Evolutionary conservation across 2,329 filamentous ascomycete genomes (phyloP).

Genomic region (Septoria linicola): DNA sequence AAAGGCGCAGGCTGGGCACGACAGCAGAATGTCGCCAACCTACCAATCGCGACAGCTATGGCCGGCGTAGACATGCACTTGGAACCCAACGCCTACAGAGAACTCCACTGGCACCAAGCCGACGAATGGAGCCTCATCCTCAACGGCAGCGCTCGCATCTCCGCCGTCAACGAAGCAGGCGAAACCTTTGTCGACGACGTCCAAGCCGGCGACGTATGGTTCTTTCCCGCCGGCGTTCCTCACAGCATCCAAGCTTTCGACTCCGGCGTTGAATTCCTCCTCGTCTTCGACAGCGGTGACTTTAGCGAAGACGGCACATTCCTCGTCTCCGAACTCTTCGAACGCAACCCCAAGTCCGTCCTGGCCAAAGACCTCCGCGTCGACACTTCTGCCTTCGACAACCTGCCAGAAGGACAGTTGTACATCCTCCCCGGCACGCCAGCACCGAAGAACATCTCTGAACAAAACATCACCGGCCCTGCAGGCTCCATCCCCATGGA

Average conservation of each 20-base stretch:
- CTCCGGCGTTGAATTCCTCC: conserved; percentile 57
- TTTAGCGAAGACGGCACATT: conserved; percentile 64
- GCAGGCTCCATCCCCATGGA: conserved; percentile 27
- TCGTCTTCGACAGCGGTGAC: conserved; percentile 59
- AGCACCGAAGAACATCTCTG: conserved; percentile 39
- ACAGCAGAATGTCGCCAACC: conserved; percentile 42
- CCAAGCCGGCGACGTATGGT: conserved; percentile 54
- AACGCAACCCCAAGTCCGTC: conserved; percentile 39
- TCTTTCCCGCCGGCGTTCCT: conserved; percentile 51
- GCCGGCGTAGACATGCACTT: conserved; percentile 46
- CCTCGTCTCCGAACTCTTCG: conserved; percentile 48
- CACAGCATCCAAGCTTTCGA: conserved; percentile 45
- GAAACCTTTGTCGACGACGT: conserved; percentile 37
- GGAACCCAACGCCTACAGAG: conserved; percentile 36
- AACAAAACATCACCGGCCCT: conserved; percentile 48
- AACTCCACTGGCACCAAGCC: conserved; percentile 39
- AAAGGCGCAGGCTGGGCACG: conserved; percentile 44
- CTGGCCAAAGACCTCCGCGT: conserved; percentile 47
- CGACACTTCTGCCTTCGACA: conserved; percentile 39
- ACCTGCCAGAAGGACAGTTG: conserved; percentile 41
- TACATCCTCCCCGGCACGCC: conserved; percentile 47
- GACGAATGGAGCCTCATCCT: conserved; percentile 37
- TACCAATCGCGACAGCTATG: conserved; percentile 44
- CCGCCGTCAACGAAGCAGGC: conserved; percentile 36
- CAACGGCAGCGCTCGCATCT: conserved; percentile 34